Evolutionary conservation across 129 eudicot species (phyloP).

Genomic region (Saussurea involucrata): DNA sequence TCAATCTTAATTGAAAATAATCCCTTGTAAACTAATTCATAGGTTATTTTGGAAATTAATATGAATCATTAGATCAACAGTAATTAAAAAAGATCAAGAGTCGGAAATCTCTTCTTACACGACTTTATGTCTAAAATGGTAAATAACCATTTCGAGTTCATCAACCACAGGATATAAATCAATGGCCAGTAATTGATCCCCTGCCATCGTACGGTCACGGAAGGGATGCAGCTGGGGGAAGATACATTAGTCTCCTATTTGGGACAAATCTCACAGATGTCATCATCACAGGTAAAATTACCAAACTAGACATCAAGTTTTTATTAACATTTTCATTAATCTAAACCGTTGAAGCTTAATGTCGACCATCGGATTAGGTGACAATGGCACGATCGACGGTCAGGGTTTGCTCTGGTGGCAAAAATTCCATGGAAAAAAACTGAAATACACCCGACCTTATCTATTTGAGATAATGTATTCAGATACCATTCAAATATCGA

Average conservation of each 20-base stretch:
- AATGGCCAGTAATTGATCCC: constrained; percentile 73
- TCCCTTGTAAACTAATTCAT: too few relatives aligned
- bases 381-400: constrained; percentile 89
- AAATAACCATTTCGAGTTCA: neutral
- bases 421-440: constrained; percentile 55
- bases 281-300: constrained; percentile 60
- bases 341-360: neutral
- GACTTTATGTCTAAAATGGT: neutral
- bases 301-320: neutral
- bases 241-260: constrained; percentile 73
- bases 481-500: constrained; percentile 62
- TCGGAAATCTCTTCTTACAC: too few relatives aligned
- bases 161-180: constrained; percentile 49
- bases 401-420: constrained; percentile 95
- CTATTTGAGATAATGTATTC: constrained; percentile 80
- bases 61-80: too few relatives aligned
- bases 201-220: constrained; percentile 93
- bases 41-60: too few relatives aligned
- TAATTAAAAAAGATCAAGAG: too few relatives aligned
- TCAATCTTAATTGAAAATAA: too few relatives aligned
- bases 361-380: constrained; percentile 38
- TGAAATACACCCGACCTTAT: constrained; percentile 80
- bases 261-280: constrained; percentile 94
- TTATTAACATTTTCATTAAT: neutral
- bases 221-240: constrained; percentile 80